Conservation (phyloP, 345 rosid species). For the thale cress (Arabidopsis thaliana) region TAIR10.1 NC_003074.8:8660501-8661000, state of each 20-base stretch:
- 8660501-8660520: conserved; percentile 12
- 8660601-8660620: background rate
- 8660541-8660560: no score
- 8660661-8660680: background rate
- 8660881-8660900: no score
- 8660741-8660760: background rate
- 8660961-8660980: conserved; percentile 5
- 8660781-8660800: conserved; percentile 22
- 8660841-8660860: no score
- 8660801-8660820: conserved; percentile 34
- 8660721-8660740: background rate
- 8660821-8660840: background rate
- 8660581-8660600: no score
- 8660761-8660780: conserved; percentile 22
- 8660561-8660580: no score
- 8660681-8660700: conserved; percentile 30
- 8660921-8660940: no score
- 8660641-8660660: conserved; percentile 29
- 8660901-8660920: no score
- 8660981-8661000: conserved; percentile 27
- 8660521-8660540: background rate
- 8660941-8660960: no score
- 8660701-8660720: background rate
- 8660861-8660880: no score
- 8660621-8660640: conserved; percentile 14